Evolutionary conservation across 306 rosid species (phyloP).

Genomic region (Trichosanthes cucumerina): DNA sequence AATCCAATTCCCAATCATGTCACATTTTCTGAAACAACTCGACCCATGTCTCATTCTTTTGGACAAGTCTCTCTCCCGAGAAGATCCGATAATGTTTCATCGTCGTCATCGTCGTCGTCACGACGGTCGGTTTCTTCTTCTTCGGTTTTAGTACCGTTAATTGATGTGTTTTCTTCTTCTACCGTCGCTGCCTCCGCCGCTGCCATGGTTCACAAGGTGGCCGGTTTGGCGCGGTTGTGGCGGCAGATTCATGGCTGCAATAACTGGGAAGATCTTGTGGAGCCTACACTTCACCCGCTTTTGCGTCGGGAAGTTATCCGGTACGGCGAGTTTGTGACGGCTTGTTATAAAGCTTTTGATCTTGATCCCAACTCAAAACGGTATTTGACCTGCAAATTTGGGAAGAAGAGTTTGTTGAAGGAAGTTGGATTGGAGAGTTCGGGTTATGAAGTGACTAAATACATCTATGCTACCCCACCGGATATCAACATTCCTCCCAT

Average conservation of each 20-base stretch:
- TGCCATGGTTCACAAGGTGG: background rate
- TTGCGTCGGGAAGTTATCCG: constrained; percentile 65
- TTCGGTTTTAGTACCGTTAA: constrained; percentile 13
- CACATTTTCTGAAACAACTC: constrained; percentile 27
- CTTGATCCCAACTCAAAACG: constrained; percentile 66
- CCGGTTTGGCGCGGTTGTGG: constrained; percentile 36
- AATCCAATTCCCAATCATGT: constrained; percentile 22
- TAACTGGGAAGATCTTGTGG: constrained; percentile 66
- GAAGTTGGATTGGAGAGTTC: constrained; percentile 52
- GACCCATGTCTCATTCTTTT: constrained; percentile 30
- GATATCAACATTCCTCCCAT: constrained; percentile 43
- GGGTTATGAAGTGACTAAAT: constrained; percentile 68
- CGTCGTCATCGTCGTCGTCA: background rate
- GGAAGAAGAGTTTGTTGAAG: constrained; percentile 48
- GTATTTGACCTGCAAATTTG: constrained; percentile 67
- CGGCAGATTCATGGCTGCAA: constrained; percentile 64
- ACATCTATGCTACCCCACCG: constrained; percentile 88
- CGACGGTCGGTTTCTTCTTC: constrained; percentile 19
- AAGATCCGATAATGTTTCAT: background rate
- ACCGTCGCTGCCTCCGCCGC: background rate
- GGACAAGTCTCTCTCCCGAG: constrained; percentile 42
- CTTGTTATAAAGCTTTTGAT: constrained; percentile 78
- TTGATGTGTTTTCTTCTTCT: background rate
- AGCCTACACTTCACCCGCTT: constrained; percentile 66
- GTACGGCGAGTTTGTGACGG: constrained; percentile 61